These are phyloP conservation scores for Fusarium tjaetaba DNA, from an alignment of 2,329 filamentous ascomycete species.

Conservation along the genomic window DNA sequence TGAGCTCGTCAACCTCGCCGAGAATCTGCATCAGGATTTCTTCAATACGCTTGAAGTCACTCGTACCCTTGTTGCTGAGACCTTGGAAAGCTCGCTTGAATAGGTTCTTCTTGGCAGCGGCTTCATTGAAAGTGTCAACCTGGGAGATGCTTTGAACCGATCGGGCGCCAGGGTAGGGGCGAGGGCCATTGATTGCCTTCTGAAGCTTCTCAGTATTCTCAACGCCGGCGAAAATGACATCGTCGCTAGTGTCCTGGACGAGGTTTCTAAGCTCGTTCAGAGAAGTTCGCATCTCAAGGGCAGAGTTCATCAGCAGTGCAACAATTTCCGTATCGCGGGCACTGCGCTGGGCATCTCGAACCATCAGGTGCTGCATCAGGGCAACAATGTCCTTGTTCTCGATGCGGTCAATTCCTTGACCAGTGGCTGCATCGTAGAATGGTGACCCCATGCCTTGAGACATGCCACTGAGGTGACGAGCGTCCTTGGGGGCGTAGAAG, in stretches of 20 bases:
- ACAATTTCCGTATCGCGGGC: conserved; percentile 96
- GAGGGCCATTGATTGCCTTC: conserved; percentile 83
- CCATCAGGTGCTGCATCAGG: conserved; percentile 98
- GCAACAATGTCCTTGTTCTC: conserved; percentile 97
- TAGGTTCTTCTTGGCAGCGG: conserved; percentile 85
- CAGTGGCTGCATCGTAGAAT: conserved; percentile 89
- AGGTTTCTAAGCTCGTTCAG: conserved; percentile 96
- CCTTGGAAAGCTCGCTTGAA: conserved; percentile 94
- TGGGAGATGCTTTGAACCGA: conserved; percentile 67
- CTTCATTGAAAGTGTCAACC: conserved; percentile 64
- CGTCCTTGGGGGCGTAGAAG: conserved; percentile 67
- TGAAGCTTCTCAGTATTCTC: conserved; percentile 88
- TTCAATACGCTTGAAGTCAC: conserved; percentile 88
- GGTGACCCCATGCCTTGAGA: conserved; percentile 92
- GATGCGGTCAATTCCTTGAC: conserved; percentile 88
- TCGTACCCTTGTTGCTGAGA: conserved; percentile 85
- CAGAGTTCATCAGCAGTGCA: conserved; percentile 90
- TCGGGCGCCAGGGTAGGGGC: conserved; percentile 79
- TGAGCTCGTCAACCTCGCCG: conserved; percentile 87
- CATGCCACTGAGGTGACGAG: conserved; percentile 82
- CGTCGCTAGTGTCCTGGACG: conserved; percentile 84
- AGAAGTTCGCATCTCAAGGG: conserved; percentile 95
- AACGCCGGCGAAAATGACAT: conserved; percentile 86
- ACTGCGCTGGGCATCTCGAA: conserved; percentile 94
- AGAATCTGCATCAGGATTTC: conserved; percentile 93